Conservation (phyloP, 2,329 filamentous ascomycete genomes). For the Fusarium brachygibbosum region DNA sequence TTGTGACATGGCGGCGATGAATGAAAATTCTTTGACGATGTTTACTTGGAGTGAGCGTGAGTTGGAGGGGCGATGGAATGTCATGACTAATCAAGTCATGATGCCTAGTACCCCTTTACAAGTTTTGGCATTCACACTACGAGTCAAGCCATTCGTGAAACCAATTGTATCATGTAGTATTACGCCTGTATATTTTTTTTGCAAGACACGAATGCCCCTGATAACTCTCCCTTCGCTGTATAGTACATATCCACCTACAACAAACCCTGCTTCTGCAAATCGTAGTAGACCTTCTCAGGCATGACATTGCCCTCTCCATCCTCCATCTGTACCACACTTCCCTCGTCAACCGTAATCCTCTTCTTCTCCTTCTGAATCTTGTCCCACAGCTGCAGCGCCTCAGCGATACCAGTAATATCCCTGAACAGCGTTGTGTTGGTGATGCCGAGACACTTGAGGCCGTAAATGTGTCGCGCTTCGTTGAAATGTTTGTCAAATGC, state of each 20-base stretch:
- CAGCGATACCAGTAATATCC: constrained; percentile 92
- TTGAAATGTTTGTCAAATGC: constrained; percentile 99
- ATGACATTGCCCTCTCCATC: constrained; percentile 98
- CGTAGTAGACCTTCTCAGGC: constrained; percentile 98
- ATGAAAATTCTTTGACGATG: constrained; percentile 16
- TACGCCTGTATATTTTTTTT: not conserved
- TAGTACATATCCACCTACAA: constrained; percentile 62
- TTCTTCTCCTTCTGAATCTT: constrained; percentile 91
- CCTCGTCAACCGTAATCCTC: constrained; percentile 79
- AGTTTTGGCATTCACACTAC: not conserved
- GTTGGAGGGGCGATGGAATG: constrained; percentile 43
- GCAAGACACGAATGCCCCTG: not conserved
- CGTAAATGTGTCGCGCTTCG: constrained; percentile 92
- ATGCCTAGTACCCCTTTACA: constrained; percentile 17
- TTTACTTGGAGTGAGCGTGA: constrained; percentile 37
- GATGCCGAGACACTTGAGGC: constrained; percentile 92
- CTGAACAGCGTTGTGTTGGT: constrained; percentile 91
- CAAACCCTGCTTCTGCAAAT: constrained; percentile 92
- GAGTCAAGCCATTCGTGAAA: not conserved
- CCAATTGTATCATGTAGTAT: not conserved
- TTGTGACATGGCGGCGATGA: constrained; percentile 55
- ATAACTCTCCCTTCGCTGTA: constrained; percentile 12
- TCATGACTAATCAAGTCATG: constrained; percentile 45
- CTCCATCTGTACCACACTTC: constrained; percentile 97
- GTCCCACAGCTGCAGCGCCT: constrained; percentile 90